These are phyloP conservation scores for Fraxinus nigra DNA, from an alignment of 305 asterid genomes.

Conservation along the genomic window DNA sequence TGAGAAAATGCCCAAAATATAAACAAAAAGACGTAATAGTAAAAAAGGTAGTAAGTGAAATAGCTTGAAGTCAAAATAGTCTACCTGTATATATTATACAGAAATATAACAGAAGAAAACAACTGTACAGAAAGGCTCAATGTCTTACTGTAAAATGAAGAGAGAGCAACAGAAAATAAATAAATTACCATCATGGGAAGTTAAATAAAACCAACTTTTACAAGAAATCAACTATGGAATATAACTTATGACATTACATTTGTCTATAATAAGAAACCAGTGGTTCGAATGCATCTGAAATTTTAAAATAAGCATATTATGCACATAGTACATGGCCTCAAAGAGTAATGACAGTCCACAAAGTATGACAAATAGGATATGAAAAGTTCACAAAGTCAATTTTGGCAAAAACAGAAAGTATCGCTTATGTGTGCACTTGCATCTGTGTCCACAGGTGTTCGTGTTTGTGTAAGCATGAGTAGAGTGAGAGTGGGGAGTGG, in stretches of 20 bases:
- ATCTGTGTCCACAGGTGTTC: neutral
- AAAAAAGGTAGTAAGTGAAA: neutral
- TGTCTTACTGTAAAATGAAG: slow-evolving; percentile 5
- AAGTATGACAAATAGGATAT: slow-evolving; percentile 8
- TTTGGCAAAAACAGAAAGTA: slow-evolving; percentile 3
- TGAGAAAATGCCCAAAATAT: slow-evolving; percentile 1
- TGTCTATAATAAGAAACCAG: slow-evolving; percentile 8
- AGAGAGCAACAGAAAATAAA: neutral
- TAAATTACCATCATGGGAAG: neutral
- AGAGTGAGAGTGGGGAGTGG: slow-evolving; percentile 9
- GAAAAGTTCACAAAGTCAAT: neutral
- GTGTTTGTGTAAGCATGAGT: neutral
- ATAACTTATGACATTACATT: neutral
- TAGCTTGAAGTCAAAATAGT: neutral
- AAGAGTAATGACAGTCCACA: neutral
- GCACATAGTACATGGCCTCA: neutral
- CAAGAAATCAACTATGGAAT: neutral
- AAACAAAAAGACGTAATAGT: neutral
- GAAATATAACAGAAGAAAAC: neutral
- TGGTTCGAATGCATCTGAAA: neutral
- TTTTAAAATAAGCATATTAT: slow-evolving; percentile 4
- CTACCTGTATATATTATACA: neutral
- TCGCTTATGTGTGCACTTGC: neutral
- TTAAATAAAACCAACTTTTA: neutral
- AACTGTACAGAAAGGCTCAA: neutral